Evolutionary conservation across 148 eudicot species (phyloP), one percentile per base, ranked within the genome.

Genomic region (Amaranthus palmeri): DNA sequence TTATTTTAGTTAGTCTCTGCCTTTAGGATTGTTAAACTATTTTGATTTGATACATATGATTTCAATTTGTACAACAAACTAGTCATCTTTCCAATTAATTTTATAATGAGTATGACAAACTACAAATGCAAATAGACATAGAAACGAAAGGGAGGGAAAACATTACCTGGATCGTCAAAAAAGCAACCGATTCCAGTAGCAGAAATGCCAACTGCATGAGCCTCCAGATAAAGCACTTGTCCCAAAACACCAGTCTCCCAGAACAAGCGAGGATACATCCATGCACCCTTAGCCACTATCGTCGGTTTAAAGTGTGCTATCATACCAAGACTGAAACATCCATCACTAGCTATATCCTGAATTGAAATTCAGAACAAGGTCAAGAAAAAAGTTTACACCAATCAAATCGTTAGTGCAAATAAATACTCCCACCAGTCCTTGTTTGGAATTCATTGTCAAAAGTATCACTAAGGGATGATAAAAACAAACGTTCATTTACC

Each of bases 261-360:
- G 70, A 87, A 93, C n/a, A 93, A 69, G 45, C 97, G 84, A 63
- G 98, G 96, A 86, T 93, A 93, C 96, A 93, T 89, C 98, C 98
- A 93, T 46, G 79, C 77, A 61, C 96, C 98, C 74, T 81, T 85
- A 12, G 81, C 80, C 15, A 72, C 77, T 84, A 93, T 80, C 0
- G 86, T 74, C 45, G 96, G 92, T 86, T 87, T 88, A 74, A 93
- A 72, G 75, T 72, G 98, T 65, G 98, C 89, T 72, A 93, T 80
- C 98, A 93, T 91, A n/a, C 98, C 98, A 4, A 93, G 87, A 85
- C 98, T 93, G 87, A 93, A 93, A 80, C 97, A 89, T 41, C 98
- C 98, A 69, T 93, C 97, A 77, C 91, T 69, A 25, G 96, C 98
- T 76, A 93, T 93, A 53, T 93, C 98, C 97, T 93, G 85, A 65